Evolutionary conservation across 768 basidiomycete species (phyloP).

Genomic region (Podaxis sp.): DNA sequence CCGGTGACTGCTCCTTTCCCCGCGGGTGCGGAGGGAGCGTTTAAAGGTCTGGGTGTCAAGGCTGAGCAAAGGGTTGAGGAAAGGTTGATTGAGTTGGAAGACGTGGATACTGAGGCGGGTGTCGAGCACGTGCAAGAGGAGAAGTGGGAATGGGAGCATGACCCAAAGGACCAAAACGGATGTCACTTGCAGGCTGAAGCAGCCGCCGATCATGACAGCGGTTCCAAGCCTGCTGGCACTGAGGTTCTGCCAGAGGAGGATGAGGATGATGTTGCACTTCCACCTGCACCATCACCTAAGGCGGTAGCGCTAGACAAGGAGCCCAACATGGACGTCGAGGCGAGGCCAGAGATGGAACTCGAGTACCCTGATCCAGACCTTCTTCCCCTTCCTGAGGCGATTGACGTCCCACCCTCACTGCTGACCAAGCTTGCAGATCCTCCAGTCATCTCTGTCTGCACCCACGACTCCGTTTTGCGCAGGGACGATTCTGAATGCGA

Average conservation of each 20-base stretch:
- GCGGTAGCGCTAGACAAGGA: background rate
- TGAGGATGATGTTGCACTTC: background rate
- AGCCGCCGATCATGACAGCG: background rate
- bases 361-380: constrained; percentile 37
- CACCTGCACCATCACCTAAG: background rate
- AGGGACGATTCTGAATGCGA: background rate
- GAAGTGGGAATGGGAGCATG: constrained; percentile 9
- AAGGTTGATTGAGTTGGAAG: background rate
- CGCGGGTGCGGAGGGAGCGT: background rate
- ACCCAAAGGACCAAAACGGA: background rate
- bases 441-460: constrained; percentile 9
- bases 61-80: background rate
- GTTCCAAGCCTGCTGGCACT: background rate
- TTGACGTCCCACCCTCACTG: constrained; percentile 15
- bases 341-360: background rate
- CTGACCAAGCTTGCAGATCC: constrained; percentile 12
- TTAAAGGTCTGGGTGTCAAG: background rate
- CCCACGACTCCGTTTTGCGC: constrained; percentile 2
- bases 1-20: background rate
- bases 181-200: background rate
- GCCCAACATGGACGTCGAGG: background rate
- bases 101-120: background rate
- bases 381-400: constrained; percentile 32
- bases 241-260: background rate
- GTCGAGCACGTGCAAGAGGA: background rate